Percentiles rank a stretch among this genome's conserved stretches.
These are phyloP conservation scores for Solanum medicagineum DNA, from an alignment of 257 asterid species.

Conservation along the genomic window DNA sequence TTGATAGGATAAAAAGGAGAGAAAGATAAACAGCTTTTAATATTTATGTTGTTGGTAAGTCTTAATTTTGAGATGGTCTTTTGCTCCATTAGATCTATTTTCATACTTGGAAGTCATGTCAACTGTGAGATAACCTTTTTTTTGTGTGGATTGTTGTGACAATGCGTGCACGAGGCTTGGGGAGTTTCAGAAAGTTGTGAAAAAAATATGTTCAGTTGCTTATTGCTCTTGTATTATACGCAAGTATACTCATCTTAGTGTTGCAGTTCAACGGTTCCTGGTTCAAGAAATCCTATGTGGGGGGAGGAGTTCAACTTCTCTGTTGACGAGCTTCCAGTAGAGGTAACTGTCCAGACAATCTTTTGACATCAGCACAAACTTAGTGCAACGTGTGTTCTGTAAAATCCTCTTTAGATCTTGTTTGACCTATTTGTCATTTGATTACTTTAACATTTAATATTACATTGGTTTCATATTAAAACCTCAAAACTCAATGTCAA, in stretches of 20 bases:
- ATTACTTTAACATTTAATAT: neutral
- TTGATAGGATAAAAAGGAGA: neutral
- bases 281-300: conserved; percentile 98
- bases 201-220: neutral
- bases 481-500: conserved; percentile 38
- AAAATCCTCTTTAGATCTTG: neutral
- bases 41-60: neutral
- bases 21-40: neutral
- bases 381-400: neutral
- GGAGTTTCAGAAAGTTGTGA: neutral
- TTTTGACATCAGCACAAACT: neutral
- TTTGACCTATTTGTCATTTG: neutral
- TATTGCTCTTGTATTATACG: neutral
- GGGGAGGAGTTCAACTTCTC: conserved; percentile 88
- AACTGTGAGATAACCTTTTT: neutral
- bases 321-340: conserved; percentile 73
- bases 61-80: neutral
- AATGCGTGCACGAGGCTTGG: neutral
- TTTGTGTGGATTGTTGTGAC: neutral
- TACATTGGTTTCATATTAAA: conserved; percentile 28
- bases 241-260: conserved; percentile 1
- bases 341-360: conserved; percentile 29
- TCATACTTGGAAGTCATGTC: neutral
- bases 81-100: neutral
- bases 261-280: conserved; percentile 91